These are phyloP conservation scores for Tinospora cordifolia DNA, from an alignment of 164 flowering plant species.

Conservation along the genomic window DNA sequence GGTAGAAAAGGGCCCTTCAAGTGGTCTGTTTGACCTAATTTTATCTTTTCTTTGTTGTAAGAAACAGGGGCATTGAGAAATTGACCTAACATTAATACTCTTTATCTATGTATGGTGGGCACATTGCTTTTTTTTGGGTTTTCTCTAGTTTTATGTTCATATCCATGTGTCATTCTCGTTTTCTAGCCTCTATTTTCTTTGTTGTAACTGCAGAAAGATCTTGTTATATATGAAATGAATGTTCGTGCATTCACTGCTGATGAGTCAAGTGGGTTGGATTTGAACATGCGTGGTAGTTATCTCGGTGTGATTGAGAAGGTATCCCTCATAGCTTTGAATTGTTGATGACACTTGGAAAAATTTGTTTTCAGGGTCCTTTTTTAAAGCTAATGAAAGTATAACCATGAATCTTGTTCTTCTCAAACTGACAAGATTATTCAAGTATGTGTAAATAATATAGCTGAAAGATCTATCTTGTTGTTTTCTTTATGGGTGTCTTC, in stretches of 20 bases:
- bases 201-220: conserved; percentile 67
- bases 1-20: too few species aligned
- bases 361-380: background rate
- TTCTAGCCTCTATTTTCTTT: conserved; percentile 6
- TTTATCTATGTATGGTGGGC: background rate
- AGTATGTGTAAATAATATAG: too few species aligned
- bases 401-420: too few species aligned
- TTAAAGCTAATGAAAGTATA: too few species aligned
- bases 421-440: too few species aligned
- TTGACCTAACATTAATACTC: background rate
- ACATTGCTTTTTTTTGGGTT: background rate
- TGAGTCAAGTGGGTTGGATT: conserved; percentile 74
- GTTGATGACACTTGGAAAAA: background rate
- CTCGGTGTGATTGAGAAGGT: conserved; percentile 96
- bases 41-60: too few species aligned
- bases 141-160: background rate
- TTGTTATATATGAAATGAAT: conserved; percentile 95
- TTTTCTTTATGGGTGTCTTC: too few species aligned
- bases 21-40: too few species aligned
- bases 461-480: too few species aligned
- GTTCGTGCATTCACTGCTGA: conserved; percentile 90
- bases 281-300: conserved; percentile 68
- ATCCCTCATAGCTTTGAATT: conserved; percentile 8
- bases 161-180: background rate
- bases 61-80: background rate